Conservation (phyloP, 768 basidiomycete genomes). For the Trametes gibbosa region DNA sequence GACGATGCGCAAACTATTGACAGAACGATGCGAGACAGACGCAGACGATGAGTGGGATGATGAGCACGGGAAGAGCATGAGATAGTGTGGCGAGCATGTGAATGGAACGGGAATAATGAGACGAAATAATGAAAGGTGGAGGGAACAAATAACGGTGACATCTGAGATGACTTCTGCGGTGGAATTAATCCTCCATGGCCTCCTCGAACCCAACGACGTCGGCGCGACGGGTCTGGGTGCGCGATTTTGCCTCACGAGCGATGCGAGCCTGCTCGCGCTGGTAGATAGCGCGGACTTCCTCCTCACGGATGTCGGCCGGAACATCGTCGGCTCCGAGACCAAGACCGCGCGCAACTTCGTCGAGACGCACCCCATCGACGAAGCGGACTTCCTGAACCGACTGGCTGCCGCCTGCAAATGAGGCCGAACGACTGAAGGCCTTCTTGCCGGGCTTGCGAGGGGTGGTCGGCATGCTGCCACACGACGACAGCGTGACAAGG, state of each 20-base stretch:
- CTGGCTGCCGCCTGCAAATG: conserved; percentile 43
- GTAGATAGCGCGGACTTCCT: conserved; percentile 55
- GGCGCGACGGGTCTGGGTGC: conserved; percentile 22
- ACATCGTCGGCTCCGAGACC: conserved; percentile 40
- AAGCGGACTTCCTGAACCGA: conserved; percentile 47
- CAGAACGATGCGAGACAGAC: conserved; percentile 19
- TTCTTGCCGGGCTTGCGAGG: conserved; percentile 50
- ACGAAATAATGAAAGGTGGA: conserved; percentile 11
- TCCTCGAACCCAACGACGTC: conserved; percentile 36
- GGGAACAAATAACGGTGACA: not conserved
- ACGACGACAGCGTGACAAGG: conserved; percentile 45
- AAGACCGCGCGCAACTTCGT: conserved; percentile 70
- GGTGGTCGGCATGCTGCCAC: conserved; percentile 29
- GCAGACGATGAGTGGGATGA: not conserved
- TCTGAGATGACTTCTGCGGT: not conserved
- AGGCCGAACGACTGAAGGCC: conserved; percentile 53
- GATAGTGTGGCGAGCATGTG: conserved; percentile 21
- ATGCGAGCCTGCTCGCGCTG: conserved; percentile 48
- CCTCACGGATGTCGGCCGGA: conserved; percentile 41
- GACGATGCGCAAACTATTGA: conserved; percentile 11
- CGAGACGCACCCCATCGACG: conserved; percentile 58
- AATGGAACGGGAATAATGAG: conserved; percentile 14
- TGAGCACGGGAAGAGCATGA: conserved; percentile 10
- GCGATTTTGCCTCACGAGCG: conserved; percentile 40
- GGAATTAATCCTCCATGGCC: conserved; percentile 42